Base-by-base conservation (phyloP, 495 filamentous ascomycete genomes). In the Neurospora sp. region DNA sequence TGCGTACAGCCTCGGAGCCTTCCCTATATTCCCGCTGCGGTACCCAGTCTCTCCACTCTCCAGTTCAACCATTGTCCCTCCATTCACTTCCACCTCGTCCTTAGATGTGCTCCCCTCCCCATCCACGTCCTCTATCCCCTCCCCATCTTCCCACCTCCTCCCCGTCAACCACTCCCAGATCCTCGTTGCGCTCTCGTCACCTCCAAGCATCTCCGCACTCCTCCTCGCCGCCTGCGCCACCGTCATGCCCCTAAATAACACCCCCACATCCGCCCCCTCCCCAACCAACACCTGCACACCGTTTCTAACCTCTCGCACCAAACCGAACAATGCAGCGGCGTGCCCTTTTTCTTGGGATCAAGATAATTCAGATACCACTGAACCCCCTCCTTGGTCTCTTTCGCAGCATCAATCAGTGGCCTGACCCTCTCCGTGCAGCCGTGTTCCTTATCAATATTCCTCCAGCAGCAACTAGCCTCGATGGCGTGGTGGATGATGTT, bases 381-480 rank as follows among this genome's bases (percentile, higher is more conserved):
- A 4, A 48, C n/a, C n/a, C 44, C n/a, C 1, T 9, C 0, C 4
- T 12, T 0, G 0, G 9, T 48, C n/a, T 1, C 0, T 48, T 10
- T 48, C 9, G 44, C 9, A 22, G 44, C 44, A 22, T 48, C 44
- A 9, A 48, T 48, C 0, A 48, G 44, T 1, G 22, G n/a, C 22
- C 44, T 20, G 8, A 48, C 44, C 4, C 44, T 20, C n/a, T 48
- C n/a, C 9, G 44, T n/a, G 9, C 44, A 48, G n/a, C 1, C 1
- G n/a, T 1, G n/a, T 1, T 48, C 44, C 3, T 48, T 1, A 1
- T 20, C n/a, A 0, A 16, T 39, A 9, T 44, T 44, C 0, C 18
- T 3, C 44, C 44, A 48, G 0, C 9, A 2, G n/a, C n/a, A 48
- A 48, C n/a, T 48, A 1, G 44, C n/a, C n/a, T 48, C n/a, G n/a